These are phyloP conservation scores for Sergeia podlipaevii DNA, from an alignment of 208 protist species.

Conservation along the genomic window DNA sequence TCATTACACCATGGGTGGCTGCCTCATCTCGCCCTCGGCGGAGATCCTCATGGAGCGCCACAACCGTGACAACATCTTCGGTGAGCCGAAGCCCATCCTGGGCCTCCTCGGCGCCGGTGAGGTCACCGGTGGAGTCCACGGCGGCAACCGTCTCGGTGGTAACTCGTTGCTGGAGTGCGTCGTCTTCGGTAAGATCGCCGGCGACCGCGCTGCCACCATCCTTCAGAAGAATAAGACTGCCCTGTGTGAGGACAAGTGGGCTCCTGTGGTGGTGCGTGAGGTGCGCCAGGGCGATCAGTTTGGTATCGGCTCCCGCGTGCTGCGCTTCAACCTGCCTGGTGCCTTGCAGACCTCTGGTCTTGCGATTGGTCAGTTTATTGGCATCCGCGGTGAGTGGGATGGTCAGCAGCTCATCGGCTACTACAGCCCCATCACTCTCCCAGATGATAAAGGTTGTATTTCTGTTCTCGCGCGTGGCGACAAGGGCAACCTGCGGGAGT, in stretches of 20 bases:
- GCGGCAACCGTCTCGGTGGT: conserved; percentile 92
- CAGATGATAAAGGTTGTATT: conserved; percentile 53
- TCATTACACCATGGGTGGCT: conserved; percentile 97
- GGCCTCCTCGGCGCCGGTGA: conserved; percentile 93
- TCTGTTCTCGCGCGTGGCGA: conserved; percentile 44
- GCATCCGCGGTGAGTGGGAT: conserved; percentile 51
- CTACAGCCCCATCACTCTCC: conserved; percentile 70
- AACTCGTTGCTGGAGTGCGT: conserved; percentile 95
- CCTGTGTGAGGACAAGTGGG: conserved; percentile 36
- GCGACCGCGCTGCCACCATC: conserved; percentile 60
- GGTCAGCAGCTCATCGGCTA: conserved; percentile 39
- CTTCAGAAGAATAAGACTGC: conserved; percentile 34
- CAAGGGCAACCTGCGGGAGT: conserved; percentile 62
- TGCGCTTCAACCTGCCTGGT: conserved; percentile 65
- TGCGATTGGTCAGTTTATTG: conserved; percentile 58
- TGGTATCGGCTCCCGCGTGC: conserved; percentile 44
- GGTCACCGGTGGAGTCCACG: conserved; percentile 95
- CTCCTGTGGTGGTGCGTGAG: conserved; percentile 52
- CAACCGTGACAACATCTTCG: conserved; percentile 23
- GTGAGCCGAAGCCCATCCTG: conserved; percentile 48
- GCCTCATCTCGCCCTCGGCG: conserved; percentile 76
- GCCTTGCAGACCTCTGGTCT: conserved; percentile 54
- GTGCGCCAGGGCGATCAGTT: conserved; percentile 37
- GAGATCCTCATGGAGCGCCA: conserved; percentile 70
- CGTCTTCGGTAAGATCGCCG: conserved; percentile 91